phyloP scores from a whole-genome alignment of 176 grass and related monocot genomes.

The Avena eriantha region DNA sequence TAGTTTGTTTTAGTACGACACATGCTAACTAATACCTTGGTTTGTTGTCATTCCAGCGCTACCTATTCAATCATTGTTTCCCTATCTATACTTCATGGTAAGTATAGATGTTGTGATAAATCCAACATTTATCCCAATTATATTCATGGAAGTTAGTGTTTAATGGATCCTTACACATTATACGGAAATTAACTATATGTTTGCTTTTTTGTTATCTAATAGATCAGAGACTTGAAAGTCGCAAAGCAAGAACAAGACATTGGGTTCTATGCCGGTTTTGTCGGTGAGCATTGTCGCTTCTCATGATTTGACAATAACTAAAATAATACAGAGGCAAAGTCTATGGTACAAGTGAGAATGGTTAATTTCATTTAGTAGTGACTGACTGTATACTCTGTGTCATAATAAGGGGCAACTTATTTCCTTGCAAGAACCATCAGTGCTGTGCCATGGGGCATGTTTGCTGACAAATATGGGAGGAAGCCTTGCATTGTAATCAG shows the following conservation, averaged over 20 bases:
- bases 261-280: conserved; percentile 79
- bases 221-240: conserved; percentile 71
- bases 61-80: conserved; percentile 59
- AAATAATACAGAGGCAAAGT: not conserved
- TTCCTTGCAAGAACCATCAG: conserved; percentile 66
- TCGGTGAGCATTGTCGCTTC: conserved; percentile 47
- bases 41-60: conserved; percentile 52
- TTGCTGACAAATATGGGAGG: conserved; percentile 78
- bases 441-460: conserved; percentile 68
- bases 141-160: not conserved
- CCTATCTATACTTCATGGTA: conserved; percentile 81
- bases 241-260: conserved; percentile 73
- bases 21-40: not conserved
- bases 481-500: conserved; percentile 67
- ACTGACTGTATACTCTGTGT: conserved; percentile 29
- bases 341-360: not conserved
- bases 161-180: not conserved
- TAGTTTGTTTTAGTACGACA: not conserved
- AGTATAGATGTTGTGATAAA: not conserved
- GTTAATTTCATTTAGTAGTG: not conserved
- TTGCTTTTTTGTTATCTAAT: conserved; percentile 27
- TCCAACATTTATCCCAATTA: not conserved
- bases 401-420: conserved; percentile 58
- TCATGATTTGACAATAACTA: not conserved
- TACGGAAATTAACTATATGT: not conserved